These are phyloP conservation scores for Leishmania amazonensis DNA, from an alignment of 208 protist species.

Conservation along the genomic window DNA sequence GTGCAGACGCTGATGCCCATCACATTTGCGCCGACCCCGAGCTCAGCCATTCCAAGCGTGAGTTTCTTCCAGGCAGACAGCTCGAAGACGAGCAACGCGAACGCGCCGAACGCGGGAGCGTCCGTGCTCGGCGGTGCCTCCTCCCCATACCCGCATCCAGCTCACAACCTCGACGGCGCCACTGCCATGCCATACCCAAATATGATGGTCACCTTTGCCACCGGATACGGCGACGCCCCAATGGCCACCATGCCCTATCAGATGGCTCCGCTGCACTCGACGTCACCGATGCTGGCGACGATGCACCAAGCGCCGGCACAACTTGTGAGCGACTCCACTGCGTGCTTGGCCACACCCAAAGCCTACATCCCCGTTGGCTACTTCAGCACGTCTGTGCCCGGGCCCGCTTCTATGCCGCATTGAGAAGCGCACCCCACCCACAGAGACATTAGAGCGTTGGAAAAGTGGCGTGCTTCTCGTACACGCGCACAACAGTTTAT, in stretches of 20 bases:
- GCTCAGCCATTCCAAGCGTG: neutral
- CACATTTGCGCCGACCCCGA: neutral
- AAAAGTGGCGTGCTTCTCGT: neutral
- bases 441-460: neutral
- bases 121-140: neutral
- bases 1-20: slow-evolving; percentile 5
- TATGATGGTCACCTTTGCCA: neutral
- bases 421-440: neutral
- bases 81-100: neutral
- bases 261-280: neutral
- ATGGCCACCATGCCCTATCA: neutral
- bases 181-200: neutral
- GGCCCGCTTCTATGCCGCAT: neutral
- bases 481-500: neutral
- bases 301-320: neutral
- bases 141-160: neutral
- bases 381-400: slow-evolving; percentile 1
- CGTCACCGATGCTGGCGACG: neutral
- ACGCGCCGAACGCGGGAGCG: neutral
- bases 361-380: slow-evolving; percentile 1
- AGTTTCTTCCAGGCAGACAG: neutral
- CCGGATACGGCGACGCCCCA: neutral
- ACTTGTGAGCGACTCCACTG: neutral
- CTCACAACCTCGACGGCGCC: neutral
- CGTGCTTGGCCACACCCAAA: neutral